Percentiles rank a stretch among this genome's conserved stretches.
phyloP scores from a whole-genome alignment of 23 red algal genomes.

The Cyanidioschyzon merolae region DNA sequence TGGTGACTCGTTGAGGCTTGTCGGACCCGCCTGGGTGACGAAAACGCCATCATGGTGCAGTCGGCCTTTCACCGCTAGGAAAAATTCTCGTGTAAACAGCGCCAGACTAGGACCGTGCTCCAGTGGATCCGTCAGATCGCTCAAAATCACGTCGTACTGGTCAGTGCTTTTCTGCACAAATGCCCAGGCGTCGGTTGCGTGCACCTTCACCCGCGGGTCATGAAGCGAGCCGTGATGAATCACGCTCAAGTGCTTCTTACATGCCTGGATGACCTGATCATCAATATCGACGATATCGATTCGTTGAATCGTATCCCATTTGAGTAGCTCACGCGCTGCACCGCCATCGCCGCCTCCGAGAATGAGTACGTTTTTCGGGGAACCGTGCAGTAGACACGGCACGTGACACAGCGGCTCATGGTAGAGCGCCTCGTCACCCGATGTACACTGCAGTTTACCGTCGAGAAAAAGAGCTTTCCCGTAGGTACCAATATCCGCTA shows the following conservation, averaged over 20 bases:
- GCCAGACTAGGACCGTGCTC: conserved; percentile 54
- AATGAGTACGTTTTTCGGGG: conserved; percentile 39
- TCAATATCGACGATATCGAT: conserved; percentile 92
- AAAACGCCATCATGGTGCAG: conserved; percentile 44
- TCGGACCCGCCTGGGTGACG: conserved; percentile 53
- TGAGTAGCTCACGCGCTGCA: conserved; percentile 63
- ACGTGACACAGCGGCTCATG: conserved; percentile 90
- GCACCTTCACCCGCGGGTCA: conserved; percentile 32
- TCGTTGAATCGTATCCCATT: conserved; percentile 44
- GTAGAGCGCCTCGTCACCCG: conserved; percentile 75
- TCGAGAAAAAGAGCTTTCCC: conserved; percentile 87
- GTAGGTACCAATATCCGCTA: conserved; percentile 75
- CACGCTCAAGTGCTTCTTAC: conserved; percentile 45
- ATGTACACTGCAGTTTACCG: conserved; percentile 56
- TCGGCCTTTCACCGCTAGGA: conserved; percentile 28
- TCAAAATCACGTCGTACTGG: conserved; percentile 68
- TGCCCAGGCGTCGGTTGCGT: conserved; percentile 55
- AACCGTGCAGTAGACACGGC: conserved; percentile 46
- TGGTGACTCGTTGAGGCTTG: conserved; percentile 40
- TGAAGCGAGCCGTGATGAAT: conserved; percentile 59
- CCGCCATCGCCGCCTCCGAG: conserved; percentile 91
- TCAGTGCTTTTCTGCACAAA: conserved; percentile 29
- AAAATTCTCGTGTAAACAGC: conserved; percentile 77
- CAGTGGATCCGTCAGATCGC: conserved; percentile 90
- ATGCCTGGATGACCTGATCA: conserved; percentile 58